phyloP scores from a whole-genome alignment of 805 yeast species.

The Lipomyces kockii region DNA sequence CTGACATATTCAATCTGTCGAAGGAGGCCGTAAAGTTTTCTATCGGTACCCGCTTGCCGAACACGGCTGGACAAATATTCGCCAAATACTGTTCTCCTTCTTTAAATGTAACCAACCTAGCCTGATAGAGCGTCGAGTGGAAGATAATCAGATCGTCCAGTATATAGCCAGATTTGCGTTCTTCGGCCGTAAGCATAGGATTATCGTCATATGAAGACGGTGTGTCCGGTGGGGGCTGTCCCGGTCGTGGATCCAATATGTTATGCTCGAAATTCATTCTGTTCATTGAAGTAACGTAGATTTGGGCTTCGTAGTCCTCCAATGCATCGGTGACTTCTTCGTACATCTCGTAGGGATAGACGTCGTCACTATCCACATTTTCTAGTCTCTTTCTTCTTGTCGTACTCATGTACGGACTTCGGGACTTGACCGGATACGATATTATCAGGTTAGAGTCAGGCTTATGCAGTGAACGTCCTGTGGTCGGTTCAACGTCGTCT shows the following conservation, averaged over 20 bases:
- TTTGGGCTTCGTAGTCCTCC: constrained; percentile 11
- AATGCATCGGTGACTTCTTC: constrained; percentile 15
- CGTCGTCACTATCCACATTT: background rate
- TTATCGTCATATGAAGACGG: constrained; percentile 16
- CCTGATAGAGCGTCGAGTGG: constrained; percentile 27
- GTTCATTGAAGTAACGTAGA: constrained; percentile 9
- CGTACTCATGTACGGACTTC: constrained; percentile 26
- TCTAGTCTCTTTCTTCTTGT: background rate
- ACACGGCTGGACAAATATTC: constrained; percentile 31
- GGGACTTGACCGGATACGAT: constrained; percentile 27
- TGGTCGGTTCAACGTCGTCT: background rate
- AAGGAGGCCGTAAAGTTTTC: constrained; percentile 30
- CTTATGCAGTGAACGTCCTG: background rate
- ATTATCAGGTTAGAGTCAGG: constrained; percentile 11
- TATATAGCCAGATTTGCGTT: constrained; percentile 9
- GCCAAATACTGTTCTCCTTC: constrained; percentile 12
- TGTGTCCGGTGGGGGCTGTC: background rate
- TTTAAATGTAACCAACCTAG: constrained; percentile 26
- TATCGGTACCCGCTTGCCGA: constrained; percentile 23
- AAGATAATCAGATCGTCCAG: constrained; percentile 17
- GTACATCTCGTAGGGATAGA: constrained; percentile 14
- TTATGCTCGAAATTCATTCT: constrained; percentile 1
- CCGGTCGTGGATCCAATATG: background rate
- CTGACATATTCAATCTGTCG: constrained; percentile 21
- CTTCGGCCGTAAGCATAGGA: constrained; percentile 9